Conservation (phyloP, 306 rosid genomes). For the Quercus ilex region DNA sequence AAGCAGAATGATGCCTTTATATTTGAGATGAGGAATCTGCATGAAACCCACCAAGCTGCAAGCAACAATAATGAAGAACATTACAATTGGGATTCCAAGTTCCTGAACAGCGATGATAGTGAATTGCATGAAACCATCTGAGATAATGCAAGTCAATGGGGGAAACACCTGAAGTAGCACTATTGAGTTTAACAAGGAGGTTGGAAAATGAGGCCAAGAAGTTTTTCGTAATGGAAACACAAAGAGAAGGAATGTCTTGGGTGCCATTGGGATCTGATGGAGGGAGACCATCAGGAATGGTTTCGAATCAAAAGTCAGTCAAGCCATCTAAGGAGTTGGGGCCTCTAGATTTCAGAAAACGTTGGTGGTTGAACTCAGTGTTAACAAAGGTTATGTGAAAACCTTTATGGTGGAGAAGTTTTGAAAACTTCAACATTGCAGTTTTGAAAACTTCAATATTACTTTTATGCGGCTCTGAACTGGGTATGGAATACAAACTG, state of each 20-base stretch:
- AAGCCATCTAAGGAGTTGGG: background rate
- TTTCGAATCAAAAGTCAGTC: background rate
- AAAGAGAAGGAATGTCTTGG: background rate
- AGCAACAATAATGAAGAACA: background rate
- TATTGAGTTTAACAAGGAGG: background rate
- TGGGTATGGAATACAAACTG: background rate
- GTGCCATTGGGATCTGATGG: no score
- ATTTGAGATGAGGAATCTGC: background rate
- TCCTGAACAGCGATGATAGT: background rate
- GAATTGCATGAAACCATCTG: background rate
- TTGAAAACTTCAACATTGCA: no score
- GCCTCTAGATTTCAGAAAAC: slow-evolving; percentile 7
- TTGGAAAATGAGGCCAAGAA: background rate
- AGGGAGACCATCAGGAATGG: background rate
- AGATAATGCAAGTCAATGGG: background rate
- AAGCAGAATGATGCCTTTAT: background rate
- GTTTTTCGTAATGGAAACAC: background rate
- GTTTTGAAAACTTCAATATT: no score
- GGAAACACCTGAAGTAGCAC: background rate
- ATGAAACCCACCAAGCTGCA: background rate
- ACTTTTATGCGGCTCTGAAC: no score
- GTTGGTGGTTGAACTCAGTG: background rate
- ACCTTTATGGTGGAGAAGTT: no score
- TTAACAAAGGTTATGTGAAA: no score
- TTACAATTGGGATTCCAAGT: background rate